Evolutionary conservation across 176 grass and related monocot genomes (phyloP).

Genomic region (Zea luxurians): DNA sequence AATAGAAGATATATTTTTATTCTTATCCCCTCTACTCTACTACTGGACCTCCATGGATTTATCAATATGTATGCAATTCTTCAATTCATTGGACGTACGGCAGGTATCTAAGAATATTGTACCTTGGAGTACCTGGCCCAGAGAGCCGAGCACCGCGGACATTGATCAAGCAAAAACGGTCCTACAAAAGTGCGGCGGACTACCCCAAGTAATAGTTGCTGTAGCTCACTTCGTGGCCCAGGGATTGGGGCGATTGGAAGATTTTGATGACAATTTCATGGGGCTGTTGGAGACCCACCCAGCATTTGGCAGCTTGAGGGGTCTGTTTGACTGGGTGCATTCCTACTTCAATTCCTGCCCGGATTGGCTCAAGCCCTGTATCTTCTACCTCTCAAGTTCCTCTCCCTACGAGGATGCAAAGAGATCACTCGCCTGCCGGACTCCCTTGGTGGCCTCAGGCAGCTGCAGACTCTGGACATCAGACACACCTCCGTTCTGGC

Average conservation of each 20-base stretch:
- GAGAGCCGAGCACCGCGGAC: background rate
- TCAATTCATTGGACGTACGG: too few relatives aligned
- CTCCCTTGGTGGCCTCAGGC: background rate
- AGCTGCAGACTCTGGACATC: background rate
- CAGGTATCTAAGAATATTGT: too few relatives aligned
- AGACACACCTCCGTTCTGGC: background rate
- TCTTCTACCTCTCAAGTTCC: constrained; percentile 37
- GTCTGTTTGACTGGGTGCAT: background rate
- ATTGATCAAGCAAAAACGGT: background rate
- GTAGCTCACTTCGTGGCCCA: background rate
- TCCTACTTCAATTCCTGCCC: background rate
- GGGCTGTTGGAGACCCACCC: rapidly evolving
- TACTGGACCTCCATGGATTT: too few relatives aligned
- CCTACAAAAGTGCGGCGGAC: background rate
- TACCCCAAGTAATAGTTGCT: background rate
- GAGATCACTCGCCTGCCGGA: background rate
- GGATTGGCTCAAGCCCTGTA: constrained; percentile 28
- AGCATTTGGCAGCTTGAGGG: background rate
- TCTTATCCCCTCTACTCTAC: too few relatives aligned
- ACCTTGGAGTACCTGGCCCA: too few relatives aligned
- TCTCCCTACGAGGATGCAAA: background rate
- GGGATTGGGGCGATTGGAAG: background rate
- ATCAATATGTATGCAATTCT: too few relatives aligned
- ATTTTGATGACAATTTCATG: background rate
- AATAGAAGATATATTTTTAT: too few relatives aligned